These are phyloP conservation scores for Purshia tridentata DNA, from an alignment of 306 rosid species.

Conservation along the genomic window DNA sequence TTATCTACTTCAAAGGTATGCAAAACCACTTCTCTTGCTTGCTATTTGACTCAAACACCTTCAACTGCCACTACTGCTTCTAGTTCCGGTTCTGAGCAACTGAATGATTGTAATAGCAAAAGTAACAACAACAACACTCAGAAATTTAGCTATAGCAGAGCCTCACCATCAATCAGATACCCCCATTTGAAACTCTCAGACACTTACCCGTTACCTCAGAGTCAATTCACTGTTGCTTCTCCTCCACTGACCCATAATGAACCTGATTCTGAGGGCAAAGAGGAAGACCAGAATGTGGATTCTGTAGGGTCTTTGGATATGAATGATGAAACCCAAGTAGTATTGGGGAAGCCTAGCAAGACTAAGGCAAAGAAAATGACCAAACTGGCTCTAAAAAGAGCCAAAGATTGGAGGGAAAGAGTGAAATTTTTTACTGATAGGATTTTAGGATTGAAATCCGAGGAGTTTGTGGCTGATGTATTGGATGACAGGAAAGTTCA, in stretches of 20 bases:
- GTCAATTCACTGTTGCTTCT: constrained; percentile 34
- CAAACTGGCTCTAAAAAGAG: constrained; percentile 70
- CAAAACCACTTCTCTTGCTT: constrained; percentile 23
- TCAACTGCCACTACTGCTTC: constrained; percentile 13
- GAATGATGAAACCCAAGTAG: constrained; percentile 45
- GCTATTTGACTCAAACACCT: constrained; percentile 34
- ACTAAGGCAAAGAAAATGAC: constrained; percentile 66
- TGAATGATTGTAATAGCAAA: constrained; percentile 5
- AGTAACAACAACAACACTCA: constrained; percentile 1
- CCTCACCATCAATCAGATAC: constrained; percentile 84
- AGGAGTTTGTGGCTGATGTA: constrained; percentile 79
- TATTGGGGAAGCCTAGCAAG: constrained; percentile 58
- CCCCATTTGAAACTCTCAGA: constrained; percentile 66
- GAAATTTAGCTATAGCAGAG: constrained; percentile 73
- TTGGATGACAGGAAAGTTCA: constrained; percentile 70
- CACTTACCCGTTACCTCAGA: constrained; percentile 33
- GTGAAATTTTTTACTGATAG: constrained; percentile 67
- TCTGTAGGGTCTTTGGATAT: constrained; percentile 21
- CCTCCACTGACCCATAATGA: constrained; percentile 30
- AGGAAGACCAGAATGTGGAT: constrained; percentile 20
- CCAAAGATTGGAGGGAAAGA: constrained; percentile 90
- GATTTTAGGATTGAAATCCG: constrained; percentile 61
- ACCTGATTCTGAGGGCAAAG: constrained; percentile 29
- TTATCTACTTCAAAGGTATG: constrained; percentile 31
- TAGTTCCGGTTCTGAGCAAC: constrained; percentile 23